Evolutionary conservation across 345 rosid species (phyloP), one percentile per base, ranked within the genome.

Genomic region (Turritis glabra): DNA sequence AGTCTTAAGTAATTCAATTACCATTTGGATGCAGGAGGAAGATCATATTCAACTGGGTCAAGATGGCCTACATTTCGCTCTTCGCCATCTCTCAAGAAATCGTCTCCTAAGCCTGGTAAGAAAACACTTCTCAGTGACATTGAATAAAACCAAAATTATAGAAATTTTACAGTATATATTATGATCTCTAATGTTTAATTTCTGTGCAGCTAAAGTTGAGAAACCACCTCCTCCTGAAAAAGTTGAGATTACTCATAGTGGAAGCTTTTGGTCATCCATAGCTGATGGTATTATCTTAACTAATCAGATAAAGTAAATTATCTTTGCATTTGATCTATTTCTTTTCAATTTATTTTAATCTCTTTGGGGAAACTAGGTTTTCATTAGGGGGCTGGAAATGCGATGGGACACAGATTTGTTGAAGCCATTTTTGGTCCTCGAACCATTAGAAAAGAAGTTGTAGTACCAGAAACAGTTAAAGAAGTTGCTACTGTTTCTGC

Each of bases 391-490:
- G 0, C 7, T 56, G 74, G 65, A 56, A 29, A 21, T 57, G 55
- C 47, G 8, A 47, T 71, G 51, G 75, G 60, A 12, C 75, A 48
- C 15, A 60, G 59, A 48, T 71, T 60, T 41, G 5, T 37, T 17
- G 67, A 35, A 35, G 15, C 50, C 60, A 71, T 60, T 17, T 48
- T 48, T 50, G 75, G 75, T 48, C 75, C 67, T 71, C 32, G 67
- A 48, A 71, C 67, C 29, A 50, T 60, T 18, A 48, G 22, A 71
- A 32, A 41, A 47, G 68, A 71, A 27, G 6, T 8, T 47, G 59
- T 18, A n/a, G 2, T 17, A 71, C 50, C 51, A 47, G 40, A 71
- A 17, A 72, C 18, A 26, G 61, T 5, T 26, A 27, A 54, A 29
- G 52, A 72, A 61, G 61, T 61, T 51, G 69, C 76, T 61, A 18